Percentiles rank a stretch among this genome's conserved stretches.
These are phyloP conservation scores for Vanderwaltozyma tropicalis DNA, from an alignment of 805 yeast species.

Conservation along the genomic window DNA sequence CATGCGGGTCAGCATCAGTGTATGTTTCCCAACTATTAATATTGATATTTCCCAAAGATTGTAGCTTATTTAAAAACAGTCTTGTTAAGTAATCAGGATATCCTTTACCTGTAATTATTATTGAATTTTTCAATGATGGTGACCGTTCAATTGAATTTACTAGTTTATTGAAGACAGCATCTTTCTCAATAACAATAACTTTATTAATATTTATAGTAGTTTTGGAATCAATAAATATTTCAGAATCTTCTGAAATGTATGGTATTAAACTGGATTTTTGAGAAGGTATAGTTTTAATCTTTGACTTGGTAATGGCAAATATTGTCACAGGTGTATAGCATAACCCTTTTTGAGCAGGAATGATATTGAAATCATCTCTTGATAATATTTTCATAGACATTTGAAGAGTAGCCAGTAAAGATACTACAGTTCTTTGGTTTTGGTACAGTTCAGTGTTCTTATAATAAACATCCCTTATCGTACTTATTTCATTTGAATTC, in stretches of 20 bases:
- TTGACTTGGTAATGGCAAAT: neutral
- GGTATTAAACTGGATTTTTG: constrained; percentile 32
- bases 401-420: constrained; percentile 32
- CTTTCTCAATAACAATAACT: constrained; percentile 43
- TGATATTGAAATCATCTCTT: constrained; percentile 35
- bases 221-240: neutral
- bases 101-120: constrained; percentile 58
- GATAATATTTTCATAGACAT: constrained; percentile 28
- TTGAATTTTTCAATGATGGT: constrained; percentile 5
- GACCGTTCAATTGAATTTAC: constrained; percentile 2
- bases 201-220: constrained; percentile 1
- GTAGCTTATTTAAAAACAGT: constrained; percentile 30
- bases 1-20: constrained; percentile 62
- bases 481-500: constrained; percentile 7
- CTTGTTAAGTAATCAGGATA: constrained; percentile 53
- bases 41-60: constrained; percentile 8
- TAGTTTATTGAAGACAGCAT: constrained; percentile 37
- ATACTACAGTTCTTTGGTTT: constrained; percentile 36
- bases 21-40: constrained; percentile 33
- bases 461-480: constrained; percentile 49
- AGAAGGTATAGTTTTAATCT: neutral
- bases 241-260: constrained; percentile 20
- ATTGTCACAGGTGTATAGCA: constrained; percentile 23
- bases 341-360: constrained; percentile 55
- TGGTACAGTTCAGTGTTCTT: constrained; percentile 45